Evolutionary conservation across 2,329 filamentous ascomycete species (phyloP), one percentile per base, ranked within the genome.

Genomic region (Bipolaris sorokiniana): DNA sequence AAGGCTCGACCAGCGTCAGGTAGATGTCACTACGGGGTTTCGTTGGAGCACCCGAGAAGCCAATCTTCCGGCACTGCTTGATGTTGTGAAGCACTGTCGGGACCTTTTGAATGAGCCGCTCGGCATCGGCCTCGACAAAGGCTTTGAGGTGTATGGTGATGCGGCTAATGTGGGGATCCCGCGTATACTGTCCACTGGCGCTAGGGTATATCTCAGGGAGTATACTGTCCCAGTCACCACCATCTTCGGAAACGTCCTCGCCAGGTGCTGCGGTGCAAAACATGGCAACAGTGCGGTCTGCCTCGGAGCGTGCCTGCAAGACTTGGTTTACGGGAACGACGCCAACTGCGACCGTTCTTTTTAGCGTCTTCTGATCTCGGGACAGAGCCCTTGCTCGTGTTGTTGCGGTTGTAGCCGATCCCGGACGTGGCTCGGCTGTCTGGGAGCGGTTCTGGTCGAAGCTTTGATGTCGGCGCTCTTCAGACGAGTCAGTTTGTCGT

Each of bases 1-100:
- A 83, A 0, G 92, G 90, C 62, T 92, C 88, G 56, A 88, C 87
- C 46, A 99, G 77, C 0, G 92, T 97, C 42, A 99, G 77, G 73
- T 99, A 99, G 48, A 99, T 98, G 74, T 99, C 96, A 10, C 92
- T 97, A 67, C 96, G 84, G 15, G 90, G 84, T 72, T 92, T 93
- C 0, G 90, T 92, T 0, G 95, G 94, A 1, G 93, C 93, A 11
- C 93, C 93, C 3, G 94, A 91, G 74, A 99, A 98, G 1, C 93
- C 95, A 75, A 98, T 93, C 74, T 95, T 95, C 68, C 84, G 89
- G 0, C 93, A 96, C 74, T 90, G 90, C 55, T 84, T 83, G 58
- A 98, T 86, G 49, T 90, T 88, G 48, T 96, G 89, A 13, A 99
- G 85, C 13, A 96, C 79, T 0, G 94, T 98, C 0, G 95, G 95